A percentile compares a stretch with the other conserved stretches of the same genome.
These are phyloP conservation scores for Dillenia turbinata DNA, from an alignment of 164 flowering plant species.

Conservation along the genomic window DNA sequence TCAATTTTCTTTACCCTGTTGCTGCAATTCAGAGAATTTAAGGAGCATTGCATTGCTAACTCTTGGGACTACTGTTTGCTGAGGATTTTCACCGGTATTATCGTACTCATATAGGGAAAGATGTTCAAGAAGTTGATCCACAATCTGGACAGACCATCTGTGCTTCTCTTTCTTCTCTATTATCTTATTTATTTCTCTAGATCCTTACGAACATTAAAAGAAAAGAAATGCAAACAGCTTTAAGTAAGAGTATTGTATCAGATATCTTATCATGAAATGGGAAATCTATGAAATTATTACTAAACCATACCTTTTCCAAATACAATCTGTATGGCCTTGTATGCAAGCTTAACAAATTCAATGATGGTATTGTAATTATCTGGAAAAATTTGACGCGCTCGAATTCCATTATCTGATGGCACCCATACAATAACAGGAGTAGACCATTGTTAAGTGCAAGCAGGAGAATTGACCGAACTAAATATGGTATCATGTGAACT, in stretches of 20 bases:
- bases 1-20: background rate
- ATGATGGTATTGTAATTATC: slow-evolving; percentile 14
- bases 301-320: slow-evolving; percentile 21
- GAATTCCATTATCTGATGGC: background rate
- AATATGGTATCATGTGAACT: too few relatives aligned
- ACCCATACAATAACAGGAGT: background rate
- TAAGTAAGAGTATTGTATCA: too few relatives aligned
- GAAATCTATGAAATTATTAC: too few relatives aligned
- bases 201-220: slow-evolving; percentile 8
- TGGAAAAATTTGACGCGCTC: slow-evolving; percentile 9
- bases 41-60: background rate
- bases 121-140: slow-evolving; percentile 21
- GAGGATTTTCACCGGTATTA: slow-evolving; percentile 6
- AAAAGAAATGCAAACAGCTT: too few relatives aligned
- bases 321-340: slow-evolving; percentile 21
- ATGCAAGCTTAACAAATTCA: slow-evolving; percentile 16
- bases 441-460: background rate
- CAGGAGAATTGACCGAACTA: too few relatives aligned
- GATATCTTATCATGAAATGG: too few relatives aligned
- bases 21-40: too few relatives aligned
- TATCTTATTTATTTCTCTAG: slow-evolving; percentile 8
- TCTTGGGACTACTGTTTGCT: background rate
- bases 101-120: slow-evolving; percentile 12
- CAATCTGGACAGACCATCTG: slow-evolving; percentile 21
- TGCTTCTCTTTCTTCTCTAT: slow-evolving; percentile 26